Evolutionary conservation across 106 monocot species (phyloP).

Genomic region (Gastrodia elata): DNA sequence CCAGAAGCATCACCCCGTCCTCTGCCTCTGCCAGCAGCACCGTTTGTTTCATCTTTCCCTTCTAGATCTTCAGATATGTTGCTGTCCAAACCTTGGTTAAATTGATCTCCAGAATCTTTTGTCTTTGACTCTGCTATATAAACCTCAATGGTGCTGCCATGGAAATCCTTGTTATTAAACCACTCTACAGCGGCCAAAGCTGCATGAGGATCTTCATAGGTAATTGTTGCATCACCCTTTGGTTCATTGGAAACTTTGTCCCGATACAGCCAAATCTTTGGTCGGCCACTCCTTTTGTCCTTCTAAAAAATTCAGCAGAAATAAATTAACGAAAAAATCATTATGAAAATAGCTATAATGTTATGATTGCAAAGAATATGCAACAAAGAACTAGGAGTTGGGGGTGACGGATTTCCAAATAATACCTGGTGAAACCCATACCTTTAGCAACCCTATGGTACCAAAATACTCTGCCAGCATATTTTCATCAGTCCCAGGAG

Average conservation of each 20-base stretch:
- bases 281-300: constrained; percentile 83
- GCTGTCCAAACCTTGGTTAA: constrained; percentile 14
- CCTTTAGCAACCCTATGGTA: constrained; percentile 99
- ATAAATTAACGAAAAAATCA: neutral
- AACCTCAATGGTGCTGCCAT: constrained; percentile 77
- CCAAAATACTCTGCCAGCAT: constrained; percentile 96
- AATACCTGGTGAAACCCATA: constrained; percentile 66
- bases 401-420: constrained; percentile 29
- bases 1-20: constrained; percentile 60
- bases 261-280: constrained; percentile 93
- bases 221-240: constrained; percentile 97
- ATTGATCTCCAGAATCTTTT: constrained; percentile 51
- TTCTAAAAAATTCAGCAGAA: constrained; percentile 36
- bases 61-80: constrained; percentile 15
- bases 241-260: constrained; percentile 90
- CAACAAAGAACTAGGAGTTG: constrained; percentile 1
- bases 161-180: constrained; percentile 96
- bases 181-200: constrained; percentile 93
- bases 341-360: neutral
- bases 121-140: constrained; percentile 77
- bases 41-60: constrained; percentile 26
- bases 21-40: constrained; percentile 54
- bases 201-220: constrained; percentile 99
- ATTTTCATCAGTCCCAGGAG: constrained; percentile 80
- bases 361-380: neutral